Evolutionary conservation across 495 filamentous ascomycete genomes (phyloP), one percentile per base, ranked within the genome.

Genomic region (Daldinia decipiens): DNA sequence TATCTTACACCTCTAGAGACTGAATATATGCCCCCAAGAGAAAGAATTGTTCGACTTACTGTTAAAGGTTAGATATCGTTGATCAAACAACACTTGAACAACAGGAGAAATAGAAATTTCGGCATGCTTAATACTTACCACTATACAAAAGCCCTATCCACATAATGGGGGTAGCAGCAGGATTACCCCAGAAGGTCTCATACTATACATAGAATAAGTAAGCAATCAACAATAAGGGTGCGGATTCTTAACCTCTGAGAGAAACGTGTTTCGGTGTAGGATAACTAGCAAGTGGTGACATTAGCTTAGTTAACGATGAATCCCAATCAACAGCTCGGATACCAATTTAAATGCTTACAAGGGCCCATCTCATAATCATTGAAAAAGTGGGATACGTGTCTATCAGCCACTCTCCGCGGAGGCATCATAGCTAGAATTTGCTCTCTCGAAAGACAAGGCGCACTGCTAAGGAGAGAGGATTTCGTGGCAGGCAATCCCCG

Each of bases 341-440:
- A 47, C 3, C 3, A 24, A 47, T 47, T 24, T 4, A 19, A 47
- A 47, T 19, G 2, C 43, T 47, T 47, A 47, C 43, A 47, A 47
- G 43, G 43, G 7, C 43, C 43, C 43, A 47, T 47, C 43, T 47
- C 43, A 19, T 47, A 47, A 47, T 47, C 43, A 21, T 54, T 54
- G 7, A 54, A 54, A 26, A 54, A 54, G 12, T 21, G 51, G 3
- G 24, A 54, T 15, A 54, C 51, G 9, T 54, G 51, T 54, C 51
- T 54, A 54, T 54, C 51, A n/a, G 31, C 51, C 26, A 29, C 51
- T 54, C 6, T 54, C 13, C 51, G 51, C 0, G 51, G 13, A 54
- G 51, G 51, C 24, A 54, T 54, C 51, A 27, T 54, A 7, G 51
- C 51, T 31, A 54, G n/a, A 29, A 54, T 54, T 31, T 54, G 51